Evolutionary conservation across 495 filamentous ascomycete genomes (phyloP), one percentile per base, ranked within the genome.

Genomic region (Physcia stellaris): DNA sequence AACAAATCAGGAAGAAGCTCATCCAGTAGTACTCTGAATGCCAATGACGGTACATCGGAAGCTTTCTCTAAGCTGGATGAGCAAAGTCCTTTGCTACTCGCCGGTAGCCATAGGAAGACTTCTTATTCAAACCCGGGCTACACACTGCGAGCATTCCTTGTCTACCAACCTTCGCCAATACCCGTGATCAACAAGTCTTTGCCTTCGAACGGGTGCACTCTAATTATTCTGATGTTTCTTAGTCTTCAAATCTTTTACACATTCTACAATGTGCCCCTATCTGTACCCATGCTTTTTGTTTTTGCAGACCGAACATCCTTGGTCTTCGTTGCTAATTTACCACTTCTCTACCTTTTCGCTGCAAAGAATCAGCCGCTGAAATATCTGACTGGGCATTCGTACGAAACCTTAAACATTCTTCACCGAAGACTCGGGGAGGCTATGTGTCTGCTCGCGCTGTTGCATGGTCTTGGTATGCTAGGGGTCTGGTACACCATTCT

Each of bases 351-450:
- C 52, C 56, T 79, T 17, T 59, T 81, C 1, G 57, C 68, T 3
- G 71, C 75, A 37, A 81, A 80, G 49, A 79, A 74, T 45, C 71
- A 73, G 33, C 75, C 74, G 0, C 43, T 79, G 7, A 67, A 64
- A 20, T 42, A 63, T 1, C 52, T 79, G 11, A 79, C 75, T 0
- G 73, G 75, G 9, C 66, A 64, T 39, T 77, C 74, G 1, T 79
- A 79, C 49, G 73, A 79, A 52, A 63, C 65, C 4, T 60, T 79
- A 29, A 80, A 79, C 45, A 70, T 79, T 15, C 63, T 78, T 39
- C 73, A 79, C 49, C 45, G 60, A 61, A 59, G 69, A 21, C 51
- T 70, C 11, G 68, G 68, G 5, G 47, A 49, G 22, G 17, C 46
- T 15, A 49, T 49, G 47, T 49, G 47, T 21, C 18, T 46, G n/a